A percentile compares a stretch with the other conserved stretches of the same genome.
Conservation (phyloP, 331 rosid genomes). For the Cucumis variabilis region DNA sequence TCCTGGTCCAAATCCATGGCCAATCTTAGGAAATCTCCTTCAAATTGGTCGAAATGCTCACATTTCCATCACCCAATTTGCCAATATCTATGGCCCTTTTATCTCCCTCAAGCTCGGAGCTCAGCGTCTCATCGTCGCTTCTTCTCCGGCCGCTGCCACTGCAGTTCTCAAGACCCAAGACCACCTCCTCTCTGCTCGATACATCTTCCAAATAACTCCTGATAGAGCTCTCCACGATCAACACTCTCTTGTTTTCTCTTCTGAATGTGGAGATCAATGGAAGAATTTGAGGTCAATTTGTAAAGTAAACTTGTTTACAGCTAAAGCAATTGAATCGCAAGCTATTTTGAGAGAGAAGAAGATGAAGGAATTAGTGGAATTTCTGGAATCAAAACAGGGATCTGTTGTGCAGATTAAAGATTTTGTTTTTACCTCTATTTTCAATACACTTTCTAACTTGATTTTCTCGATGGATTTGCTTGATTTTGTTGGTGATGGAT, state of each 20-base stretch:
- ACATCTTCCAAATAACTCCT: not conserved
- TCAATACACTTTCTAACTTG: slow-evolving; percentile 17
- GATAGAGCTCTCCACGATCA: no score
- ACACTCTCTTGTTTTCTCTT: not conserved
- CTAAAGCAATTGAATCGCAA: slow-evolving; percentile 18
- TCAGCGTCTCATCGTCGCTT: slow-evolving; percentile 23
- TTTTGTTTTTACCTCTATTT: slow-evolving; percentile 23
- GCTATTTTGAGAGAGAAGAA: slow-evolving; percentile 16
- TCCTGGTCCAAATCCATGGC: slow-evolving; percentile 38
- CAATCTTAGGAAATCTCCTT: slow-evolving; percentile 12
- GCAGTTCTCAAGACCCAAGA: slow-evolving; percentile 34
- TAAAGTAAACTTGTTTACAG: slow-evolving; percentile 15
- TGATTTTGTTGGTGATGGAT: slow-evolving; percentile 5
- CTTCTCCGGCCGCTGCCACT: slow-evolving; percentile 16
- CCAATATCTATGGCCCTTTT: slow-evolving; percentile 28
- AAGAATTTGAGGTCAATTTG: slow-evolving; percentile 21
- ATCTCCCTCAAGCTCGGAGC: slow-evolving; percentile 27
- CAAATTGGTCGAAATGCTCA: not conserved
- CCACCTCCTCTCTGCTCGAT: not conserved
- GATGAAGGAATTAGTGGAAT: slow-evolving; percentile 20
- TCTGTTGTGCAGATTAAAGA: slow-evolving; percentile 14
- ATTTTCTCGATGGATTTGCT: slow-evolving; percentile 26
- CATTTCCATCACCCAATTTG: not conserved
- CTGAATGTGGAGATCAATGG: not conserved
- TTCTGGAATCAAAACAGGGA: slow-evolving; percentile 16